Evolutionary conservation across 1,284 basidiomycete species (phyloP), one percentile per base, ranked within the genome.

Genomic region (Salmacisia buchloeana): DNA sequence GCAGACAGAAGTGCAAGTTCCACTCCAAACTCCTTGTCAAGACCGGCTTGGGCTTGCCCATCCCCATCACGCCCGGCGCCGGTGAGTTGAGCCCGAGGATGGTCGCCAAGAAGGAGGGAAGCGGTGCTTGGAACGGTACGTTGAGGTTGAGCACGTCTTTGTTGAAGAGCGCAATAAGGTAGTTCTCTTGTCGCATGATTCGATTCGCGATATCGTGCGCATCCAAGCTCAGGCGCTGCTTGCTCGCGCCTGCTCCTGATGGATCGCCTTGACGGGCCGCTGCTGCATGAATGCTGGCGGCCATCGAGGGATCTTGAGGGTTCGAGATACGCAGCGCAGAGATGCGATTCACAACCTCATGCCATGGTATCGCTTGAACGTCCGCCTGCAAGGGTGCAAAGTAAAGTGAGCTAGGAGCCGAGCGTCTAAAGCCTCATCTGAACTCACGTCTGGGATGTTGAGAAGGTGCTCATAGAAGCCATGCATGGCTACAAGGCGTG

Each of bases 151-250:
- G 83, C 2, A 97, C 81, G 71, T 96, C 92, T 77, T 97, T 97
- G 83, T 97, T 97, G 82, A 98, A 97, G 15, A 99, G 82, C 0
- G 94, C 94, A 65, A 97, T 96, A 58, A 99, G 85, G 80, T 97
- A 99, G 81, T 99, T 99, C 80, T 97, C 93, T 80, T 96, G 91
- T 21, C 94, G 86, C 86, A 98, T 87, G 75, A 99, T 96, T 56
- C 96, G 89, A 78, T 94, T 94, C 4, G 92, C 92, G 61, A 94
- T 86, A 78, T 97, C 94, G 80, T 98, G 96, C 0, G 94, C 96
- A 75, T 99, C 94, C 12, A 77, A 49, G 10, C 29, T 21, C 15
- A 34, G 41, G 15, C 39, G 38, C 38, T 69, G 63, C 29, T 68
- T 63, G 35, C 62, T 61, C 9, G 57, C 25, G 41, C 60, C 77